Base-by-base conservation (phyloP, 1,284 basidiomycete species). In the Pseudozyma thailandica region DNA sequence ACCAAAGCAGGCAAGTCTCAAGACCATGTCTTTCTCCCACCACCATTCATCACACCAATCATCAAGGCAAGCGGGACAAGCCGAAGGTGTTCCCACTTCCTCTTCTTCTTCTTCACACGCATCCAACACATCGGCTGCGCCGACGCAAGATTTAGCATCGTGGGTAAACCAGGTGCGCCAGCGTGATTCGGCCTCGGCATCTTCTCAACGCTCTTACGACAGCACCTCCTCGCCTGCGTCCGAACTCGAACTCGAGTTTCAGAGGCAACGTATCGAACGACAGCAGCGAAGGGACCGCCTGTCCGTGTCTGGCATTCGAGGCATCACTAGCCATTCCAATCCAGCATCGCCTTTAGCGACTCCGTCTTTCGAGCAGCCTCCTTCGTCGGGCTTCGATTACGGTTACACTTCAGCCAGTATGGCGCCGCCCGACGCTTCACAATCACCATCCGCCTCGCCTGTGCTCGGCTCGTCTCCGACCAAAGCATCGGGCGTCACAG, bases 121-220 rank as follows among this genome's bases (percentile, higher is more conserved):
- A 30, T 21, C 48, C 16, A 37, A 13, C 44, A 6, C 49, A 28
- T 55, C 52, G 43, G 51, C 53, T n/a, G 31, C 52, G 49, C 47
- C 54, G 50, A 53, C 53, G n/a, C 47, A 56, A 50, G 57, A 77
- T 33, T 58, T 72, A 31, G 69, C 69, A 13, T 66, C 58, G 26
- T 72, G 69, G 69, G 62, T 66, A 16, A 27, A 59, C 37, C 58
- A 66, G 26, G 63, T 72, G 15, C 62, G 69, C 26, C 62, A 72
- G 42, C 69, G 69, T 51, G 65, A 58, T 26, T 59, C 45, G 18
- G 50, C 69, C 16, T 62, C 69, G 9, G 58, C 41, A 25, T 50
- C 62, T 2, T 49, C 49, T 37, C 27, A 41, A 16, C 16, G 46
- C 8, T 33, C 54, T 7, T 47, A 37, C 33, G 44, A 43, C 51